phyloP scores from a whole-genome alignment of 352 stramenopile species.

The Phytophthora chlamydospora region DNA sequence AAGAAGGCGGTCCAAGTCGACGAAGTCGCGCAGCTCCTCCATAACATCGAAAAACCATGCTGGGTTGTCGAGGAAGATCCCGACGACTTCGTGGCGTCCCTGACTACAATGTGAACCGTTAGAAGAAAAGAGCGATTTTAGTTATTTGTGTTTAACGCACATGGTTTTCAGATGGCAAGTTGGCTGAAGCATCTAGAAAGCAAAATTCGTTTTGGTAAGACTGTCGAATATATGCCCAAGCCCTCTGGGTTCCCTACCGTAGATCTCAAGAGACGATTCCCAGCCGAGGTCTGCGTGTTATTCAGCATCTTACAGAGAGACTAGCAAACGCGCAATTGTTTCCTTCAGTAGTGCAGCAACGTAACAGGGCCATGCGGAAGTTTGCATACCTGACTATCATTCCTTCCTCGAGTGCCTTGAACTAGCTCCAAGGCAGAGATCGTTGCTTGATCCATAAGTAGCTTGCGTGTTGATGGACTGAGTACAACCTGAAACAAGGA shows the following conservation, averaged over 20 bases:
- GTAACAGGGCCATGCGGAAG: not conserved
- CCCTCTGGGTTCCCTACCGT: slow-evolving; percentile 44
- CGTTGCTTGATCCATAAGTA: slow-evolving; percentile 88
- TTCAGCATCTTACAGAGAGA: slow-evolving; percentile 82
- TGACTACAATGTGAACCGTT: slow-evolving; percentile 42
- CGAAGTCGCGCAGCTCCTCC: slow-evolving; percentile 74
- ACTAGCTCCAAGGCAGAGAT: slow-evolving; percentile 77
- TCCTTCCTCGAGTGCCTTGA: slow-evolving; percentile 59
- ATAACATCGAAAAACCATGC: slow-evolving; percentile 85
- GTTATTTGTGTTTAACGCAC: slow-evolving; percentile 29
- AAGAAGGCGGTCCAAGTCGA: slow-evolving; percentile 77
- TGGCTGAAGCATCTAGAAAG: slow-evolving; percentile 75
- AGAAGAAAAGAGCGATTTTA: not conserved
- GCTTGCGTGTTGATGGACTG: slow-evolving; percentile 70
- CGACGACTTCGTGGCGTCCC: slow-evolving; percentile 73
- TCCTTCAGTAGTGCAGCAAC: not conserved
- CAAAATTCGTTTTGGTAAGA: slow-evolving; percentile 9
- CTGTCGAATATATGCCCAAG: no score
- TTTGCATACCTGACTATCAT: slow-evolving; percentile 51
- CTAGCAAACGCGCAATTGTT: slow-evolving; percentile 33
- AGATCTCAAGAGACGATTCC: slow-evolving; percentile 76
- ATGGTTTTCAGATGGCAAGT: slow-evolving; percentile 84
- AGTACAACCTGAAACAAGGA: slow-evolving; percentile 59
- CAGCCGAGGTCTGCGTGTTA: slow-evolving; percentile 76
- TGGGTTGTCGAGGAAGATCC: slow-evolving; percentile 78